Evolutionary conservation across 73 alveolate species (phyloP).

Genomic region (Stentor roeselii): DNA sequence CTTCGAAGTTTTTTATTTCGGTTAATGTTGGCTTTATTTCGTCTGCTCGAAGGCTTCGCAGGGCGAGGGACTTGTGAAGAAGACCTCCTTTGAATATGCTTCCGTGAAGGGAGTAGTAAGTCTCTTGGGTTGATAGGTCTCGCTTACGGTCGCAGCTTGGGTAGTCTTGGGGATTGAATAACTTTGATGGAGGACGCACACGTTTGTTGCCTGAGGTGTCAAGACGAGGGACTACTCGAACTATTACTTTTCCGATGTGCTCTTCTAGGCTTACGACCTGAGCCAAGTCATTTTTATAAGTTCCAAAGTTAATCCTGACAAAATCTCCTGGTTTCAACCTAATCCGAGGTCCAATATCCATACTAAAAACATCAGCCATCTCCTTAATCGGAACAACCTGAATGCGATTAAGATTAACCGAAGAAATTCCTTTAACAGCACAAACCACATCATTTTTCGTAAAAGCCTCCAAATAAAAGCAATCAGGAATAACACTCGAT

Average conservation of each 20-base stretch:
- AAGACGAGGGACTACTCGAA: conserved; percentile 79
- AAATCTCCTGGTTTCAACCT: conserved; percentile 61
- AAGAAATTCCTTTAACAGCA: conserved; percentile 69
- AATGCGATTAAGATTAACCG: conserved; percentile 53
- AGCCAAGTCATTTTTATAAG: conserved; percentile 80
- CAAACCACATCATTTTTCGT: conserved; percentile 73
- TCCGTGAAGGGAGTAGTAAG: conserved; percentile 45
- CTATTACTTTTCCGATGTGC: conserved; percentile 52
- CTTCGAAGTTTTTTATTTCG: conserved; percentile 60
- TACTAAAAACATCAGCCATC: conserved; percentile 62
- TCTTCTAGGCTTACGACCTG: conserved; percentile 77
- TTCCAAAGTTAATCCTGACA: conserved; percentile 78
- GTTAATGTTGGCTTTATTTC: conserved; percentile 75
- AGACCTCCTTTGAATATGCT: conserved; percentile 64
- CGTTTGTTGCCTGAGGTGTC: conserved; percentile 24
- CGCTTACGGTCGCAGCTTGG: conserved; percentile 23
- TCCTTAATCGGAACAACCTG: conserved; percentile 68
- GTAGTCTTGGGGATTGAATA: conserved; percentile 45
- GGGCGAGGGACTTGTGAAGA: conserved; percentile 52
- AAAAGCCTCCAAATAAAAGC: conserved; percentile 82
- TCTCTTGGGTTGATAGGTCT: conserved; percentile 34
- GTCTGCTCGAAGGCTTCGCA: conserved; percentile 49
- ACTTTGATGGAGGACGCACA: conserved; percentile 50
- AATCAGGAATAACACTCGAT: conserved; percentile 75
- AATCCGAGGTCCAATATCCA: conserved; percentile 51